phyloP scores from a whole-genome alignment of 192 early-diverging fungal species.

The Phycomyces nitens region DNA sequence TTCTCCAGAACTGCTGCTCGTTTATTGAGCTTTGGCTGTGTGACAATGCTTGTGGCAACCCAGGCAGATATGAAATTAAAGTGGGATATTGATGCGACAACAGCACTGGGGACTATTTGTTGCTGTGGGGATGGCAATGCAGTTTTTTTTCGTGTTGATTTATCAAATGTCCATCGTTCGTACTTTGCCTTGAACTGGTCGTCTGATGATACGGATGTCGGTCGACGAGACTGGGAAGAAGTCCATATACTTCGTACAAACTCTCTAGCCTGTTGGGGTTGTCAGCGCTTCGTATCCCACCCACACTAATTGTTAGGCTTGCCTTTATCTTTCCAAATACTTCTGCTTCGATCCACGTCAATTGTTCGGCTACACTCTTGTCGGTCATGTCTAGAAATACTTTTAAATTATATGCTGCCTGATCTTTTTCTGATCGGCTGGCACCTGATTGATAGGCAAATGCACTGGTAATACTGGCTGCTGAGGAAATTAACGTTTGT shows the following conservation, averaged over 20 bases:
- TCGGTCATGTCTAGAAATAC: slow-evolving; percentile 15
- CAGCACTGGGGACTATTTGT: slow-evolving; percentile 16
- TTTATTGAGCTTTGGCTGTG: slow-evolving; percentile 55
- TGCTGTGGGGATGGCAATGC: not conserved
- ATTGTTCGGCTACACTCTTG: slow-evolving; percentile 55
- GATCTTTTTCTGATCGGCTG: slow-evolving; percentile 12
- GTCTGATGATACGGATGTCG: slow-evolving; percentile 15
- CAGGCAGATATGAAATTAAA: slow-evolving; percentile 74
- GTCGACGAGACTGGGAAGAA: slow-evolving; percentile 16
- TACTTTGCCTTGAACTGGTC: not conserved
- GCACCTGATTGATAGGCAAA: not conserved
- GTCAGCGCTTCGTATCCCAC: not conserved
- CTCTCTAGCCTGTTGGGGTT: slow-evolving; percentile 49
- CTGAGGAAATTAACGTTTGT: not conserved
- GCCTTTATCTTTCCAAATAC: slow-evolving; percentile 66
- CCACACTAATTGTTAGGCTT: not conserved
- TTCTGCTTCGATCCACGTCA: slow-evolving; percentile 61
- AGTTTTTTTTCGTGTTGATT: not conserved
- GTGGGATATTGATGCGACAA: slow-evolving; percentile 62
- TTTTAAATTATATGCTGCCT: not conserved
- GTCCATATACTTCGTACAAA: slow-evolving; percentile 58
- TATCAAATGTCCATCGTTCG: not conserved
- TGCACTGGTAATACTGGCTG: slow-evolving; percentile 15
- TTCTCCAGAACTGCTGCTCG: slow-evolving; percentile 64
- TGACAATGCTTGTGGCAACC: slow-evolving; percentile 66